Evolutionary conservation across 371 early-diverging fungal species (phyloP).

Genomic region (Mycotypha africana): DNA sequence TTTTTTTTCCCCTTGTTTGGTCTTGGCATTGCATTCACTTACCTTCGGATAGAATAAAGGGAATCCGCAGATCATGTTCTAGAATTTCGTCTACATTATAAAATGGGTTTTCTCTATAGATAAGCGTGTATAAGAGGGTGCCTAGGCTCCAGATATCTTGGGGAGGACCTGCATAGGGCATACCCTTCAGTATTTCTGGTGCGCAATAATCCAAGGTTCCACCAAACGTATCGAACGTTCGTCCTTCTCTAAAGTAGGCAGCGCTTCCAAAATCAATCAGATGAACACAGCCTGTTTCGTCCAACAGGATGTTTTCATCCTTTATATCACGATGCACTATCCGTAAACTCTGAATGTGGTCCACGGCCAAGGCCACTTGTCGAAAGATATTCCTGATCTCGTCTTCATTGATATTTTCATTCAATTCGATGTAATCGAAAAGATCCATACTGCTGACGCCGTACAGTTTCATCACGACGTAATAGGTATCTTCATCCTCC

Average conservation of each 20-base stretch:
- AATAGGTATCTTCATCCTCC: conserved; percentile 66
- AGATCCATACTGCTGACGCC: conserved; percentile 68
- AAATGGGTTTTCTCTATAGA: conserved; percentile 80
- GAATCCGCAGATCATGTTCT: conserved; percentile 54
- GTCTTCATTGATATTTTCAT: conserved; percentile 48
- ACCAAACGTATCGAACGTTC: conserved; percentile 66
- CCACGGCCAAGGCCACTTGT: conserved; percentile 60
- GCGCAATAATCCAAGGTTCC: conserved; percentile 76
- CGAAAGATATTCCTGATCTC: conserved; percentile 56
- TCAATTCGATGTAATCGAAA: conserved; percentile 73
- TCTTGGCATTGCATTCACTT: conserved; percentile 5
- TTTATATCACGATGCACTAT: conserved; percentile 80
- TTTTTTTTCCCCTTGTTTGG: background rate
- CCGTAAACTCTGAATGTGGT: conserved; percentile 59
- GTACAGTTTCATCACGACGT: conserved; percentile 60
- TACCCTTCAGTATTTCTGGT: conserved; percentile 68
- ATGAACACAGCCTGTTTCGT: conserved; percentile 50
- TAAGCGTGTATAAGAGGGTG: conserved; percentile 73
- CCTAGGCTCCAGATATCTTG: conserved; percentile 88
- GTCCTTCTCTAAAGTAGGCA: conserved; percentile 55
- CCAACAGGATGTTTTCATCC: conserved; percentile 73
- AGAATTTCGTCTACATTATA: conserved; percentile 72
- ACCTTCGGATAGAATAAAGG: conserved; percentile 61
- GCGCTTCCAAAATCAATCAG: conserved; percentile 77
- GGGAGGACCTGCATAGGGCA: conserved; percentile 64